Base-by-base conservation (phyloP, 305 asterid genomes). In the Fraxinus paxiana region DNA sequence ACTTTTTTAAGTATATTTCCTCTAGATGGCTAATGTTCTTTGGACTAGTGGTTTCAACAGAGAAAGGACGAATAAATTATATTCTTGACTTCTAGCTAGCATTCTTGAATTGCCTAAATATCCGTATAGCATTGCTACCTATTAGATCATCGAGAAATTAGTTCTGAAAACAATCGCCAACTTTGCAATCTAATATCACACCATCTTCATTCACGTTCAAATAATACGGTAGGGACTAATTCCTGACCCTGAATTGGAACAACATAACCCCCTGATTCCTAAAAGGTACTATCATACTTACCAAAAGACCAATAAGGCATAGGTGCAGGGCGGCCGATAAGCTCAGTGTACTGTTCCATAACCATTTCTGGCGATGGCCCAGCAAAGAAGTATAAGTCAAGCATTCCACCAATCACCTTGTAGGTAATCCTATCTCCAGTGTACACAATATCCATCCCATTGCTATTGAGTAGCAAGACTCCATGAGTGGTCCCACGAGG, bases 221-320 rank as follows among this genome's bases (percentile, higher is more conserved):
- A 31, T 31, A 70, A 70, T 70, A n/a, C 22, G 33, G 12, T 6
- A 70, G 8, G 43, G 43, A 70, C 10, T 31, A 30, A 70, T 70
- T 70, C 46, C 41, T 30, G 75, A 30, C 75, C 35, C 13, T 70
- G 41, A 31, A 70, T 17, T 70, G 41, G 18, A 69, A 69, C 75
- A 69, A 13, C 41, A 28, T 13, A 30, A n/a, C 37, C 34, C 18
- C 18, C 9, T 70, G 20, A 70, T 30, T 70, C 12, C 20, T 70
- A 31, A 15, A 26, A 30, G 18, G 17, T 13, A 33, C 5, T 31
- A 30, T 30, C 24, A 30, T 35, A 82, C 93, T 87, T 73, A 95
- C 98, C 99, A 41, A 95, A 92, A 73, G 98, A 87, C 98, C 98
- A 93, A 81, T 93, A 95, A 10, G 98, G 98, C 97, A 95, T 90